Conservation (phyloP, 768 basidiomycete species). For the Coprinellus micaceus region DNA sequence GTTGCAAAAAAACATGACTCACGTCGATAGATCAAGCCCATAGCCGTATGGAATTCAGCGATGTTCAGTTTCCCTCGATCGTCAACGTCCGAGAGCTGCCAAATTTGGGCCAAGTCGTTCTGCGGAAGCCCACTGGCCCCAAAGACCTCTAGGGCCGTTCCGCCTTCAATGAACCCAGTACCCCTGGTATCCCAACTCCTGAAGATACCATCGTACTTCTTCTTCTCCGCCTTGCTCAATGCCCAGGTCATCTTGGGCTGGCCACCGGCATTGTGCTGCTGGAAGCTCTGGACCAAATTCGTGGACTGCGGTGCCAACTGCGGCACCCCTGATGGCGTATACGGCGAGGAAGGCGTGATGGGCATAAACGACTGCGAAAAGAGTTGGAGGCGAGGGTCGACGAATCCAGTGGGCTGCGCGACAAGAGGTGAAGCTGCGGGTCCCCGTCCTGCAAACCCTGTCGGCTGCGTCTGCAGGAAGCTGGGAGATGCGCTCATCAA, state of each 20-base stretch:
- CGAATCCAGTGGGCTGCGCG: constrained; percentile 74
- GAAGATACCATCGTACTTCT: constrained; percentile 95
- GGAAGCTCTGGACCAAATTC: constrained; percentile 79
- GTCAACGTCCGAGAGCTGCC: constrained; percentile 90
- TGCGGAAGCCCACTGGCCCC: constrained; percentile 86
- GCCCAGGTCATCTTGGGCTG: constrained; percentile 77
- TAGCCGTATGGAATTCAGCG: constrained; percentile 96
- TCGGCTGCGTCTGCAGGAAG: constrained; percentile 48
- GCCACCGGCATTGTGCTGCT: constrained; percentile 78
- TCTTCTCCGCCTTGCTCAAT: constrained; percentile 85
- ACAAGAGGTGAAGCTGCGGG: constrained; percentile 44
- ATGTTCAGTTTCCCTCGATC: constrained; percentile 94
- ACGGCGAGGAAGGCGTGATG: constrained; percentile 56
- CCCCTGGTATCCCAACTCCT: constrained; percentile 87
- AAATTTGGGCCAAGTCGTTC: constrained; percentile 90
- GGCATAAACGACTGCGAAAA: constrained; percentile 95
- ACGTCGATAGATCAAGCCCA: constrained; percentile 97
- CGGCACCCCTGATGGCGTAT: constrained; percentile 55
- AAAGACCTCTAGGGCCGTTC: constrained; percentile 87
- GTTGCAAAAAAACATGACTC: constrained; percentile 31
- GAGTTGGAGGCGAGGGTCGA: constrained; percentile 81
- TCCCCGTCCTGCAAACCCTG: constrained; percentile 50
- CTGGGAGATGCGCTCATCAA: constrained; percentile 60
- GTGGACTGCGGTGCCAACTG: constrained; percentile 66
- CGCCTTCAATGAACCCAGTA: constrained; percentile 83